A percentile compares a stretch with the other conserved stretches of the same genome.
Evolutionary conservation across 2,329 filamentous ascomycete species (phyloP).

Genomic region (Fusarium decemcellulare): DNA sequence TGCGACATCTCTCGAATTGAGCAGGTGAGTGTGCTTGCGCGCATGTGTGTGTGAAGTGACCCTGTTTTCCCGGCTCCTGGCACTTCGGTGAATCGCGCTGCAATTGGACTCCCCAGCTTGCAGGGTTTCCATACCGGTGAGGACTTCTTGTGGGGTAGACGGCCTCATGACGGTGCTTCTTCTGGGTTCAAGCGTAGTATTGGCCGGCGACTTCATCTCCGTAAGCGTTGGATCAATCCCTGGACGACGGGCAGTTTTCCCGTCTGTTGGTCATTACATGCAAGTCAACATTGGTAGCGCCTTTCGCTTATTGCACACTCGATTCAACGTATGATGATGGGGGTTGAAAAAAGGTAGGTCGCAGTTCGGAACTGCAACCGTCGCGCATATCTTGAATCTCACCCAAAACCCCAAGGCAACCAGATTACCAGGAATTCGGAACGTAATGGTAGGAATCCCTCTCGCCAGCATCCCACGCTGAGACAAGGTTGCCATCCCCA

Average conservation of each 20-base stretch:
- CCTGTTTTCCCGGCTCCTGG: constrained; percentile 28
- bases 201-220: constrained; percentile 25
- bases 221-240: neutral
- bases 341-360: neutral
- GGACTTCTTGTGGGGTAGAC: constrained; percentile 38
- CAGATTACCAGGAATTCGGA: constrained; percentile 26
- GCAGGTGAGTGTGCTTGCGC: constrained; percentile 21
- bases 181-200: constrained; percentile 22
- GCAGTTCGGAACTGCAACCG: neutral
- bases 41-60: neutral
- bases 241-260: neutral
- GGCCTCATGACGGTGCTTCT: constrained; percentile 30
- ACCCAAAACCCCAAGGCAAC: neutral
- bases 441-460: constrained; percentile 26
- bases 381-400: neutral
- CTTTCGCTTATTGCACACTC: neutral
- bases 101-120: constrained; percentile 38
- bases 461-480: constrained; percentile 37
- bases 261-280: constrained; percentile 11
- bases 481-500: constrained; percentile 29
- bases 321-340: constrained; percentile 19
- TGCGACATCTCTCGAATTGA: constrained; percentile 28
- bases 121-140: constrained; percentile 41
- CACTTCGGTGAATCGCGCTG: constrained; percentile 4
- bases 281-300: neutral